Base-by-base conservation (phyloP, 225 moss, liverwort and hornwort species). In the Thuidium tamariscinum region DNA sequence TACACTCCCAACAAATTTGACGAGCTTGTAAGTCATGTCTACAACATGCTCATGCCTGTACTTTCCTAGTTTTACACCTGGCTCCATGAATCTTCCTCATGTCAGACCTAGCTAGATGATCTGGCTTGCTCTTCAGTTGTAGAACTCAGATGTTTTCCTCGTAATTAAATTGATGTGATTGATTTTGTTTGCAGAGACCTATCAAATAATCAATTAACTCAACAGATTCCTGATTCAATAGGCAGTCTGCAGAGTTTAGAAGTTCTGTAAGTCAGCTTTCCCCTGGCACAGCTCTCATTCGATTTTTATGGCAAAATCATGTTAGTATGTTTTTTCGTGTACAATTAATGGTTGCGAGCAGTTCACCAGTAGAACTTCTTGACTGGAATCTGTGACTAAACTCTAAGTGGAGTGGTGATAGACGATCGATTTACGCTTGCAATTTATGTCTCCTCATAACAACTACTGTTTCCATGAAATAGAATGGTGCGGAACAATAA, bases 401-500 rank as follows among this genome's bases (percentile, higher is more conserved):
- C 10, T 21, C 8, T 19, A 13, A 51, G 49, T 7, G 23, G 62
- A 70, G 51, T 88, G 60, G 78, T 54, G 41, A 68, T 60, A 10
- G 51, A 34, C 26, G 23, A 78, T 81, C 51, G 18, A 36, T 72
- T 63, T 66, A 25, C 23, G 32, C 59, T 55, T n/a, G n/a, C n/a
- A n/a, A n/a, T n/a, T 16, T 42, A 62, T 79, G 16, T 84, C 79
- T 79, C 26, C 42, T 71, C 19, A 44, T 81, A 32, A 56, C 83
- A 18, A 4, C 23, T 48, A 42, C 68, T 77, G 29, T 54, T 8
- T 66, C 80, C 71, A 8, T 89, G 72, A 15, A 85, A 61, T 82
- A 91, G 91, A 82, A 89, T 90, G 79, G 15, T 90, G 74, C 82
- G 87, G 74, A 87, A 91, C 83, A 93, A 91, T 85, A 79, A 64